A percentile compares a stretch with the other conserved stretches of the same genome.
phyloP scores from a whole-genome alignment of 257 asterid species.

The Penstemon newberryi region DNA sequence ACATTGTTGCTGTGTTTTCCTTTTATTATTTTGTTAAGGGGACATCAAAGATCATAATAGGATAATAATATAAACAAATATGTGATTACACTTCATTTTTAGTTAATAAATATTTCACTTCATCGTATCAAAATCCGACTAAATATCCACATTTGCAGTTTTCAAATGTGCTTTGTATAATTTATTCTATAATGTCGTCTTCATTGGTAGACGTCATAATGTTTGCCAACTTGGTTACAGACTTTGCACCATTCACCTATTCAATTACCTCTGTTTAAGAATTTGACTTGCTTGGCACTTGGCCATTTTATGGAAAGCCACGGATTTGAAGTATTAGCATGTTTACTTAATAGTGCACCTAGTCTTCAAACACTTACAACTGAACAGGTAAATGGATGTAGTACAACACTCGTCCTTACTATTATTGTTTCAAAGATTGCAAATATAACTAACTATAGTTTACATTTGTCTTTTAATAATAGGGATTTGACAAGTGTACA shows the following conservation, averaged over 20 bases:
- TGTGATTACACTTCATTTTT: no score
- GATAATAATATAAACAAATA: no score
- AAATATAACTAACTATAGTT: background rate
- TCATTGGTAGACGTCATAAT: no score
- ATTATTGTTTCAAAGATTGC: background rate
- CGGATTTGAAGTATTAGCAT: background rate
- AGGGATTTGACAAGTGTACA: background rate
- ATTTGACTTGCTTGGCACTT: background rate
- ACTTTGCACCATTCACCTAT: background rate
- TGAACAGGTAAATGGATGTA: background rate
- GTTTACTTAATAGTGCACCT: constrained; percentile 11
- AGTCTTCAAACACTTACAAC: background rate
- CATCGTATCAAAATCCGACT: no score
- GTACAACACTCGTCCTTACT: background rate
- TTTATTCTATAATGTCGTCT: no score
- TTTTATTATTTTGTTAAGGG: no score
- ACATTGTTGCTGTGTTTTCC: no score
- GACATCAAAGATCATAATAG: no score
- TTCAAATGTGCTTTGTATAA: no score
- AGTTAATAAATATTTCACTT: no score
- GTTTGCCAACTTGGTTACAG: background rate
- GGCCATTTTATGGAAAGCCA: background rate
- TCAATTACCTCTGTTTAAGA: background rate
- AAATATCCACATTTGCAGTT: no score
- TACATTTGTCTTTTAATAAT: background rate